Evolutionary conservation across 306 rosid species (phyloP).

Genomic region (Cucumis melo): DNA sequence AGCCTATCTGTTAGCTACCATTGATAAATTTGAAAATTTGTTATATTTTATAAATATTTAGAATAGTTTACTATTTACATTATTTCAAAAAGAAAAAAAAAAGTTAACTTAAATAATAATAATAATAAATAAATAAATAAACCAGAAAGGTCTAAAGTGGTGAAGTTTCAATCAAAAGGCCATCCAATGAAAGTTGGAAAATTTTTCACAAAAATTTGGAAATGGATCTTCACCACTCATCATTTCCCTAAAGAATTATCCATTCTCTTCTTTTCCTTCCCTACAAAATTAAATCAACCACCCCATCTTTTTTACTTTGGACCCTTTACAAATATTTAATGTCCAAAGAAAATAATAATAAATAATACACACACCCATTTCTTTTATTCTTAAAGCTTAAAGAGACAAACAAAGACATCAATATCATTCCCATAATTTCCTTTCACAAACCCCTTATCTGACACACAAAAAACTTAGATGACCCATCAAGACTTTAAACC

Average conservation of each 20-base stretch:
- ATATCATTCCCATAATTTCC: background rate
- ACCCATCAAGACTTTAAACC: background rate
- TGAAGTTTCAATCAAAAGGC: background rate
- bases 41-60: too few species aligned
- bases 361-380: background rate
- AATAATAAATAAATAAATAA: background rate
- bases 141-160: background rate
- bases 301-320: background rate
- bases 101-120: too few species aligned
- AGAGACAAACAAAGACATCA: background rate
- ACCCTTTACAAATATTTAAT: background rate
- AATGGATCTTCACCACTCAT: background rate
- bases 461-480: background rate
- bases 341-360: background rate
- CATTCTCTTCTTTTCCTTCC: too few species aligned
- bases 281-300: background rate
- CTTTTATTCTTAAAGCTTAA: background rate
- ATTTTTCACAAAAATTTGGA: background rate
- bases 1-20: too few species aligned
- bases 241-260: background rate
- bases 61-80: too few species aligned
- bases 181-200: background rate
- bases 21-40: too few species aligned
- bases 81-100: too few species aligned
- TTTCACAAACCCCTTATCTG: background rate